These are phyloP conservation scores for Aeschynomene evenia DNA, from an alignment of 306 rosid genomes.

Conservation along the genomic window DNA sequence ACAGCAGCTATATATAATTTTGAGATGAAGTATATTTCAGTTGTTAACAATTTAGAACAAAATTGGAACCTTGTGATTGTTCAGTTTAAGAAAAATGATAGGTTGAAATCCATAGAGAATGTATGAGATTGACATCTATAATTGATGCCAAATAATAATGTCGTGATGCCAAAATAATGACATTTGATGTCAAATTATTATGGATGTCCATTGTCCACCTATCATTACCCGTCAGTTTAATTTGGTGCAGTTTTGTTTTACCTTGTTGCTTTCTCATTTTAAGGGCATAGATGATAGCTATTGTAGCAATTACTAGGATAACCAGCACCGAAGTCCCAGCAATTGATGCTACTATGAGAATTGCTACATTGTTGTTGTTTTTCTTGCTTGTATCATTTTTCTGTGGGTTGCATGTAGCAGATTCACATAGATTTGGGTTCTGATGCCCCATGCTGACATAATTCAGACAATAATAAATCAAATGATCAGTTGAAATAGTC, in stretches of 20 bases:
- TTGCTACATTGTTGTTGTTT: constrained; percentile 13
- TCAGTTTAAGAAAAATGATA: no score
- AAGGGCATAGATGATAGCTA: not conserved
- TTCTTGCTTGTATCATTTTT: not conserved
- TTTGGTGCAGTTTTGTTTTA: no score
- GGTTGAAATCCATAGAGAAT: no score
- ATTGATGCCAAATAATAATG: no score
- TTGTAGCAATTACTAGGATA: not conserved
- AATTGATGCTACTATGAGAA: constrained; percentile 36
- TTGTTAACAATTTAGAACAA: not conserved
- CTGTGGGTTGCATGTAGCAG: constrained; percentile 27
- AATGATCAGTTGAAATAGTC: no score
- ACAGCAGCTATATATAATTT: constrained; percentile 4
- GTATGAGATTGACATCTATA: no score
- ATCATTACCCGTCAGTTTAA: not conserved
- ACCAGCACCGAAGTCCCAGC: constrained; percentile 25
- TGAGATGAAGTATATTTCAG: not conserved
- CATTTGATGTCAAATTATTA: no score
- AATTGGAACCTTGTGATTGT: not conserved
- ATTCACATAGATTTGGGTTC: constrained; percentile 42
- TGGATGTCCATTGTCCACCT: not conserved
- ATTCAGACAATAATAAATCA: not conserved
- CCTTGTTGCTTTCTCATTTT: not conserved
- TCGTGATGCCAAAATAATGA: no score
- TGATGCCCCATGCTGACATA: constrained; percentile 36